A percentile compares a stretch with the other conserved stretches of the same genome.
Evolutionary conservation across 129 eudicot species (phyloP).

Genomic region (Arctium minus): DNA sequence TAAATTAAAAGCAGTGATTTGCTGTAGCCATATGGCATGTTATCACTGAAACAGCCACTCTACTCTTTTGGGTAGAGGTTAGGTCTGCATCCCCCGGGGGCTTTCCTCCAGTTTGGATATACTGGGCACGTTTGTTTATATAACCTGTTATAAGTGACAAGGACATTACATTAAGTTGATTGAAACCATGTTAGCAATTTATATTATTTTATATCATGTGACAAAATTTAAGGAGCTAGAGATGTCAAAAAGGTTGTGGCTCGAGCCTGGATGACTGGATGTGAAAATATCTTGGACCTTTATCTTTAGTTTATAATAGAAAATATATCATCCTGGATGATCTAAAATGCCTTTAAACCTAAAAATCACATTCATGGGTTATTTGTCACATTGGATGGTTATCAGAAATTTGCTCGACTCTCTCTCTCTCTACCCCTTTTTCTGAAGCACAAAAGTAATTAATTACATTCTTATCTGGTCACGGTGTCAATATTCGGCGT

Average conservation of each 20-base stretch:
- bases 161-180: neutral
- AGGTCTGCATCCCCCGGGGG: too few species aligned
- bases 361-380: neutral
- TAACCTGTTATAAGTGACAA: neutral
- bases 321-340: neutral
- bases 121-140: neutral
- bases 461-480: neutral
- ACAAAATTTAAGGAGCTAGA: neutral
- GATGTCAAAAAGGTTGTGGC: neutral
- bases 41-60: neutral
- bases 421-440: neutral
- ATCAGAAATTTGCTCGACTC: neutral
- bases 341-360: neutral
- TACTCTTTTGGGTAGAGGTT: too few species aligned
- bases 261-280: neutral
- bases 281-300: neutral
- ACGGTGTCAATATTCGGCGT: neutral
- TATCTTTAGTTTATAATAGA: neutral
- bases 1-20: neutral
- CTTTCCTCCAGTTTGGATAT: too few species aligned
- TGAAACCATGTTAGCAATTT: neutral
- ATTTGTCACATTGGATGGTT: neutral
- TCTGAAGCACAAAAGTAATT: neutral
- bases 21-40: neutral
- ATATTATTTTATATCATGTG: neutral